Base-by-base conservation (phyloP, 805 yeast species). In the Candida tallmaniae region DNA sequence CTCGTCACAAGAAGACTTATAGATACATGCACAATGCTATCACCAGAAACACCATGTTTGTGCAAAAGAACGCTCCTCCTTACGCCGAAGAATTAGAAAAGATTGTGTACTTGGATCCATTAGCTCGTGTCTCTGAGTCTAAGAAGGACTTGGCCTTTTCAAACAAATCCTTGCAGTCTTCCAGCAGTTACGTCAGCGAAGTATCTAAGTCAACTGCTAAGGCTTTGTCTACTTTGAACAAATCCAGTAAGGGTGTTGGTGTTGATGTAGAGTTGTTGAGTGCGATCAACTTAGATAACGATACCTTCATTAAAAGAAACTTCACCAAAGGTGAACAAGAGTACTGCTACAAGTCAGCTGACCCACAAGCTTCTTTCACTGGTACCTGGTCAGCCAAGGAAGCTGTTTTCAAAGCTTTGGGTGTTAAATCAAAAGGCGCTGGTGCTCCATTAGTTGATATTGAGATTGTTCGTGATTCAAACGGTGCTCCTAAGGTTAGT, bases 351-450 rank as follows among this genome's bases (percentile, higher is more conserved):
- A 55, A 68, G 22, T 78, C 96, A 21, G 71, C 97, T 27, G 73
- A 73, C 46, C 85, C 93, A 33, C 83, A 78, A 53, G 86, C 97
- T 10, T 86, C 97, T 3, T 93, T 75, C 63, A 88, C 98, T 18
- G 99, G 99, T 31, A 83, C 95, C 28, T 93, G 99, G 99, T 86
- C 96, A 20, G 98, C 98, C 29, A 93, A 93, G 68, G 99, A 93
- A 69, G 98, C 99, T 27, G 97, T 89, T 23, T 93, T 93, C 80
- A 93, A 93, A 70, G 85, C 96, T 13, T 71, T 93, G 54, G 89
- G 93, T 42, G 95, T 86, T 43, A 74, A 76, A 54, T 79, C 95
- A 30, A 76, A 80, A 56, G 99, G 99, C 40, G 96, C 90, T 11
- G 98, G 97, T 42, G 97, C 98, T 24, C 72, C 95, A 22, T 74